phyloP scores from a whole-genome alignment of 1,139 yeast genomes.

The Kluyveromyces sp. region DNA sequence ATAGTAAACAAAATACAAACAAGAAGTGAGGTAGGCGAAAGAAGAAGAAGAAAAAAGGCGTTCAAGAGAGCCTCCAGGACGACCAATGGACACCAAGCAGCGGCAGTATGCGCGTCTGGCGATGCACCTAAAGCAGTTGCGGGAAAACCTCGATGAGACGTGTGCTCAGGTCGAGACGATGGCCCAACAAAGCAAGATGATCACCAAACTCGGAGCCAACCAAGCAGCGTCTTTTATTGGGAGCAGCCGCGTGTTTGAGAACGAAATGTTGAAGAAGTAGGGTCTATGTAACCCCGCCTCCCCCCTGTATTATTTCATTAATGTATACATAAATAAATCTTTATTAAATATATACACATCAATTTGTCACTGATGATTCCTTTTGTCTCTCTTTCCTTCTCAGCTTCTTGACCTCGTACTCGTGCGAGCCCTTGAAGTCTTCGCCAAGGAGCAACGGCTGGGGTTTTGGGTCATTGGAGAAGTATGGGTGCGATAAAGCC shows the following conservation, averaged over 20 bases:
- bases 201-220: constrained; percentile 28
- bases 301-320: no score
- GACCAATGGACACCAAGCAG: constrained; percentile 15
- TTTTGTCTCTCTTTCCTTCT: constrained; percentile 54
- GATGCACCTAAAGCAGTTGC: constrained; percentile 22
- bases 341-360: background rate
- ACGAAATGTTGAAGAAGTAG: constrained; percentile 19
- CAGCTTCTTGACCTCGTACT: constrained; percentile 85
- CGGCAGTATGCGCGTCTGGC: constrained; percentile 28
- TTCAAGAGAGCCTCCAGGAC: no score
- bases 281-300: background rate
- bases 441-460: constrained; percentile 46
- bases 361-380: background rate
- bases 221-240: constrained; percentile 29
- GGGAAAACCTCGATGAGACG: constrained; percentile 22
- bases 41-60: no score
- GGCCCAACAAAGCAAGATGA: constrained; percentile 27
- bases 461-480: constrained; percentile 59
- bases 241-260: constrained; percentile 25
- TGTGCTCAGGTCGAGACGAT: constrained; percentile 21
- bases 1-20: no score
- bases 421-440: constrained; percentile 83
- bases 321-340: background rate
- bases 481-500: constrained; percentile 63
- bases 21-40: no score